Evolutionary conservation across 495 filamentous ascomycete species (phyloP), one percentile per base, ranked within the genome.

Genomic region (Evernia prunastri): DNA sequence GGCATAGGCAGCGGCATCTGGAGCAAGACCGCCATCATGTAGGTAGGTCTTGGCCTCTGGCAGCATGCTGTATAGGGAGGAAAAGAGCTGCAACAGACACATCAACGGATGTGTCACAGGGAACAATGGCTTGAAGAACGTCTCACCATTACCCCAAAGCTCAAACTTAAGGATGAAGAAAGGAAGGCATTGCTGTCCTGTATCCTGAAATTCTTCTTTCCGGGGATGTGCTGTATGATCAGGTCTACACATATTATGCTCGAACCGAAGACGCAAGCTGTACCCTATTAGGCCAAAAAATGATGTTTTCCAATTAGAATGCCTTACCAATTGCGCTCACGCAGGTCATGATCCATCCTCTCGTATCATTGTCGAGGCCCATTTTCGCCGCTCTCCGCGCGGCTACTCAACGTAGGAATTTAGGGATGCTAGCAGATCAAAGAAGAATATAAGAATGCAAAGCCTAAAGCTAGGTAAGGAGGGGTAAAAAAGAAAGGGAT

Each of bases 81-180:
- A 96, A 71, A 96, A 98, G 23, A 97, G 80, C 92, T 97, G 71
- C 9, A 23, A 35, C 11, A 45, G 70, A 65, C 71, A 66, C 40
- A 67, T 43, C 23, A 11, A 54, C 23, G 54, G 27, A 18, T 20
- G 8, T 10, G 0, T 4, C 4, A 18, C 1, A 25, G 27, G n/a
- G 37, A 43, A 2, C 0, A 2, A 40, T 23, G 29, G 6, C 29
- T 13, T 15, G 31, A 54, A 47, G 29, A 47, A 57, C 7, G 45
- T 13, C 84, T 60, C 74, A 97, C 92, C 92, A 98, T 95, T n/a
- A 98, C 94, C 37, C 94, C 94, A 56, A 96, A 96, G 73, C 91
- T 96, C 58, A 98, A 76, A 76, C 91, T 96, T 65, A 97, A 77
- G 4, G 93, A 96, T 27, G 86, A 86, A 1, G 92, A 91, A 20